phyloP scores from a whole-genome alignment of 345 rosid genomes.

The Psidium friedrichsthalianum region DNA sequence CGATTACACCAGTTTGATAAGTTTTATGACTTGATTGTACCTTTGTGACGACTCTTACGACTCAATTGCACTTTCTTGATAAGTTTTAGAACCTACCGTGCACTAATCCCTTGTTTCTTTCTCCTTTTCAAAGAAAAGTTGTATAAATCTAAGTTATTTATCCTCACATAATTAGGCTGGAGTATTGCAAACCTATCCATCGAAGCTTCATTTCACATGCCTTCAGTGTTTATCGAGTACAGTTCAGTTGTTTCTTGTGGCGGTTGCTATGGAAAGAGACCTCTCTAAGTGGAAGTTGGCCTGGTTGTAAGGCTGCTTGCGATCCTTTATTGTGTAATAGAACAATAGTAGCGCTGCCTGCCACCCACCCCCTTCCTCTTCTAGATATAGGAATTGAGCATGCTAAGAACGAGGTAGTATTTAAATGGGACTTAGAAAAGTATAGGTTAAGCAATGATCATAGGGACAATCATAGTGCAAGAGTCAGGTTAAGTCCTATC shows the following conservation, averaged over 20 bases:
- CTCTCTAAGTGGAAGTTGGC: slow-evolving; percentile 61
- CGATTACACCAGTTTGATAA: too few species aligned
- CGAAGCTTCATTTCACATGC: slow-evolving; percentile 66
- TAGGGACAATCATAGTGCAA: neutral
- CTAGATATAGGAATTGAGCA: neutral
- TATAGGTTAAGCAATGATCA: neutral
- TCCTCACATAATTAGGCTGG: slow-evolving; percentile 20
- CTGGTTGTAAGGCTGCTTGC: slow-evolving; percentile 54
- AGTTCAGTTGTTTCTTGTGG: slow-evolving; percentile 57
- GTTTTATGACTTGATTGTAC: too few species aligned
- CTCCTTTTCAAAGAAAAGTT: neutral
- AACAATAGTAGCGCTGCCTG: neutral
- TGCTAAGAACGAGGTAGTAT: neutral
- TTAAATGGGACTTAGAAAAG: neutral
- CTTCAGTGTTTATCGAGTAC: slow-evolving; percentile 57
- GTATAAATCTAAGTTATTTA: neutral
- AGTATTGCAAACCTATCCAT: slow-evolving; percentile 56
- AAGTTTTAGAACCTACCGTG: too few species aligned
- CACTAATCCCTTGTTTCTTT: neutral
- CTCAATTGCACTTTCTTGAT: too few species aligned
- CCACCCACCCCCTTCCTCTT: too few species aligned
- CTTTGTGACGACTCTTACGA: too few species aligned
- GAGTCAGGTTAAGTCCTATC: neutral
- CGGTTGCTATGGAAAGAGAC: slow-evolving; percentile 59
- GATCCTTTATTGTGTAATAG: slow-evolving; percentile 59